phyloP scores from a whole-genome alignment of 768 basidiomycete genomes.

The Lepiota brunneoincarnata region DNA sequence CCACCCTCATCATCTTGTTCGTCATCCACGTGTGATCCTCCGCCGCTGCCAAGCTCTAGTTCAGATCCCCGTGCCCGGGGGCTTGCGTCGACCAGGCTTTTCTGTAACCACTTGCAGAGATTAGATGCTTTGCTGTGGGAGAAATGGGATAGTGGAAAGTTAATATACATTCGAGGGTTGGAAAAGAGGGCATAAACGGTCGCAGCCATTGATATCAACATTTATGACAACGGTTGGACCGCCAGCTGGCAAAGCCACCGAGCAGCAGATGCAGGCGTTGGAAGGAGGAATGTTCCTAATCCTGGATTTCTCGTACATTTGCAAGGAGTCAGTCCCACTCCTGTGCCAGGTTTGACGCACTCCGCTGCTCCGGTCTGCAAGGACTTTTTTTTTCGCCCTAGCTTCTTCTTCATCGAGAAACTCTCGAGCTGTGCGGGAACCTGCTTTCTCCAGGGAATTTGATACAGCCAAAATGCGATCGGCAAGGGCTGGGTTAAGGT shows the following conservation, averaged over 20 bases:
- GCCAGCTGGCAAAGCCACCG: no score
- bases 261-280: background rate
- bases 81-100: no score
- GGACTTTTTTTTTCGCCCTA: background rate
- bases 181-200: conserved; percentile 7
- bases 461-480: no score
- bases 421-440: no score
- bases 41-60: no score
- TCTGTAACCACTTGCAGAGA: no score
- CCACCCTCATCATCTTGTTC: no score
- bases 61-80: no score
- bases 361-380: conserved; percentile 2
- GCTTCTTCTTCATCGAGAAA: background rate
- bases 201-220: background rate
- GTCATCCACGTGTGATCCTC: no score
- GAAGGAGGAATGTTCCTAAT: conserved; percentile 15
- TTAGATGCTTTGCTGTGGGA: background rate
- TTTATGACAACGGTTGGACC: conserved; percentile 13
- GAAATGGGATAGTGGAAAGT: conserved; percentile 13
- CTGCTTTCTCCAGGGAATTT: no score
- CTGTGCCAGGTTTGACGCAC: conserved; percentile 12
- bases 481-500: no score
- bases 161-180: background rate
- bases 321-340: conserved; percentile 15
- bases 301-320: conserved; percentile 9